Base-by-base conservation (phyloP, 768 basidiomycete species). In the Mycena metata region DNA sequence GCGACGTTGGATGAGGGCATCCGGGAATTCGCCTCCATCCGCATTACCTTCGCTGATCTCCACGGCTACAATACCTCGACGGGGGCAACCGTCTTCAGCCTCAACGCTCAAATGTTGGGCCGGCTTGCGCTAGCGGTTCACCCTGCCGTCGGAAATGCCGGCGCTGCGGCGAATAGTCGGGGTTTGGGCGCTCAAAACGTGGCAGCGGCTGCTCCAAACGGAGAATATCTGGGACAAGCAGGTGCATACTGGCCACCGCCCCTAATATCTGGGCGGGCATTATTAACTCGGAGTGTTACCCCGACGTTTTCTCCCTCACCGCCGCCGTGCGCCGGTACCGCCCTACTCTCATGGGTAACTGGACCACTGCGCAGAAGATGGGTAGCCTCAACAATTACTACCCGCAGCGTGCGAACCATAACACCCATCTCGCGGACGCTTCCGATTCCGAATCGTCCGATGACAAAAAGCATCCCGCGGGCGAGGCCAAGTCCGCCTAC, bases 341-440 rank as follows among this genome's bases (percentile, higher is more conserved):
- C 33, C 17, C 57, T 24, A 59, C 57, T 12, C 43, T 59, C 11
- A 59, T 45, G 57, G 41, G 23, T 5, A 60, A 60, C n/a, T 60
- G 59, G 59, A 39, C 9, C 19, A 46, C 6, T 5, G 59, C 46
- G 5, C 3, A 12, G 1, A 15, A 30, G 5, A 21, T 60, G 43
- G 46, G 46, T 19, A 49, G 5, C 23, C 47, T 60, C 19, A n/a
- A 39, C 11, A 11, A 39, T 35, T 24, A 60, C 21, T 50, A 60
- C 16, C 24, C 59, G 12, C 33, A 35, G 0, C n/a, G 54, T 1
- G 6, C 16, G 12, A 26, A 11, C 16, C 12, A 23, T 4, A 46
- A 30, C 26, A 47, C 36, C 1, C 43, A 58, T 15, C 11, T 26
- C 19, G 64, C 43, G 1, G 47, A 47, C 3, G 21, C 15, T 15